phyloP scores from a whole-genome alignment of 305 asterid species.

The Fraxinus latifolia region DNA sequence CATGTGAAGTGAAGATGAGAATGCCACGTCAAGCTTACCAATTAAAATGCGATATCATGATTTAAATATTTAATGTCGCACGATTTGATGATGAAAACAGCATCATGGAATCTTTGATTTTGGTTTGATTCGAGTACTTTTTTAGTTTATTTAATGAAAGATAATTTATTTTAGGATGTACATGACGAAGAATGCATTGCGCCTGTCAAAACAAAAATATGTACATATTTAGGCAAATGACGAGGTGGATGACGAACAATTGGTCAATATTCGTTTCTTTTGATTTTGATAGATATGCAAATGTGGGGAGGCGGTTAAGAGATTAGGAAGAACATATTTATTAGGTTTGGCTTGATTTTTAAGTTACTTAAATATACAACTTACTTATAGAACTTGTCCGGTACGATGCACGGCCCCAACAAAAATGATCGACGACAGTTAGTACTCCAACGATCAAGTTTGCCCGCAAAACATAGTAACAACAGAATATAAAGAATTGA shows the following conservation, averaged over 20 bases:
- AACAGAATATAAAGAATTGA: too few relatives aligned
- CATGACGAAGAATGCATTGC: slow-evolving; percentile 36
- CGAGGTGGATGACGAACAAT: slow-evolving; percentile 12
- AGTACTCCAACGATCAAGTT: too few relatives aligned
- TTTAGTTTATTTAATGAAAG: slow-evolving; percentile 6
- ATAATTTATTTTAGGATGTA: slow-evolving; percentile 21
- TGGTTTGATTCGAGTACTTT: slow-evolving; percentile 8
- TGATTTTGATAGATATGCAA: not conserved
- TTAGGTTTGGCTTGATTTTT: not conserved
- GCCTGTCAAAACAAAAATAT: slow-evolving; percentile 16
- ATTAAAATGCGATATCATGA: slow-evolving; percentile 31
- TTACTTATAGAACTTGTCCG: not conserved
- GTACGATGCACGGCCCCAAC: not conserved
- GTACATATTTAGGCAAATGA: slow-evolving; percentile 18
- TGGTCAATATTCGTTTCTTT: slow-evolving; percentile 12
- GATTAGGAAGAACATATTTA: not conserved
- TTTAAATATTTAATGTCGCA: slow-evolving; percentile 21
- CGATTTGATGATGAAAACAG: slow-evolving; percentile 28
- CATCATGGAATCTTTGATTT: slow-evolving; percentile 35
- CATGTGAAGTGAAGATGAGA: slow-evolving; percentile 23
- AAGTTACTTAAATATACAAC: not conserved
- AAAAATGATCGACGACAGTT: not conserved
- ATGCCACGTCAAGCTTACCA: slow-evolving; percentile 38
- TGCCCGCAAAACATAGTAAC: not conserved
- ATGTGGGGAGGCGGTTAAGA: not conserved